Conservation (phyloP, 805 yeast genomes). For the Wickerhamia fluorescens region DNA sequence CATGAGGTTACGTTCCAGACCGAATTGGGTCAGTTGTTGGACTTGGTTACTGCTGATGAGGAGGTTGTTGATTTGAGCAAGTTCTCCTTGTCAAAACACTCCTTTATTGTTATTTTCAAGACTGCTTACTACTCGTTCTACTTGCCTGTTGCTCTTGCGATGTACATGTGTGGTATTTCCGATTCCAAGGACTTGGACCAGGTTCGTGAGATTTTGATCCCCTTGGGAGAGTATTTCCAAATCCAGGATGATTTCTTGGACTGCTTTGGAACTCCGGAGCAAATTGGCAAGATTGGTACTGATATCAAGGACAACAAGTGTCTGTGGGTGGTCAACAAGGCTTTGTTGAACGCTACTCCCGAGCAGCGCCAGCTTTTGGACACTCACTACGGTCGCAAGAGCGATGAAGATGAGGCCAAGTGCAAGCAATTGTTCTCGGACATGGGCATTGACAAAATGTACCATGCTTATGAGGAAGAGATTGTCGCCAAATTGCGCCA, state of each 20-base stretch:
- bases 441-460: constrained; percentile 62
- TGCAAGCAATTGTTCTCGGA: constrained; percentile 72
- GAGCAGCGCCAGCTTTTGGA: constrained; percentile 82
- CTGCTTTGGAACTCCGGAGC: constrained; percentile 95
- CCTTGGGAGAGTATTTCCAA: constrained; percentile 97
- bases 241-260: constrained; percentile 97
- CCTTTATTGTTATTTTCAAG: constrained; percentile 91
- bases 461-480: constrained; percentile 76
- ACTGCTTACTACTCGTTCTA: constrained; percentile 97
- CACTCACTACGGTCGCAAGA: constrained; percentile 84
- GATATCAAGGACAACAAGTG: constrained; percentile 98
- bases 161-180: constrained; percentile 81
- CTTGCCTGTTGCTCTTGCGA: constrained; percentile 94
- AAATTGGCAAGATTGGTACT: constrained; percentile 97
- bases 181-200: constrained; percentile 74
- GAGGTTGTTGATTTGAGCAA: constrained; percentile 83
- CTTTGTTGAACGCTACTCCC: constrained; percentile 67
- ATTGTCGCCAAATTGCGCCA: constrained; percentile 56
- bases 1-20: constrained; percentile 98
- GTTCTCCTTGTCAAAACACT: constrained; percentile 83
- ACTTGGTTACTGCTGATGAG: constrained; percentile 95
- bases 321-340: constrained; percentile 95
- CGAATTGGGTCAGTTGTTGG: constrained; percentile 93
- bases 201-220: constrained; percentile 80
- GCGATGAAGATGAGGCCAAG: constrained; percentile 54